phyloP scores from a whole-genome alignment of 805 yeast species.

The Cyberlindnera suaveolens region DNA sequence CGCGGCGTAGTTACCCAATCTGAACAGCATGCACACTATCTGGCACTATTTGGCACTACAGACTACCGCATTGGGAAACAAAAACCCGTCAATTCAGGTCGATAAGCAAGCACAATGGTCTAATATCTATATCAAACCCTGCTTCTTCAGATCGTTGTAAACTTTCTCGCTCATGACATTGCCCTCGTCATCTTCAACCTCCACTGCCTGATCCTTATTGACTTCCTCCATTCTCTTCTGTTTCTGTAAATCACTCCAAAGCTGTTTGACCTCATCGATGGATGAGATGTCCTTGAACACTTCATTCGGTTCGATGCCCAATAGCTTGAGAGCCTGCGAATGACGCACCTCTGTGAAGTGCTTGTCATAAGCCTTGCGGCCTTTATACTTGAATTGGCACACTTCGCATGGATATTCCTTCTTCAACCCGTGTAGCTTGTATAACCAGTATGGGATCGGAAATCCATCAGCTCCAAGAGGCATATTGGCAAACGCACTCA shows the following conservation, averaged over 20 bases:
- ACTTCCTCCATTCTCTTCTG: conserved; percentile 11
- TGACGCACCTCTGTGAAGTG: conserved; percentile 77
- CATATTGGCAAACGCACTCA: conserved; percentile 30
- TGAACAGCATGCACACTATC: no score
- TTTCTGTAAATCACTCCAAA: conserved; percentile 44
- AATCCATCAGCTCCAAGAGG: conserved; percentile 86
- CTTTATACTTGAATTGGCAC: conserved; percentile 67
- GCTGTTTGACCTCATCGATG: conserved; percentile 59
- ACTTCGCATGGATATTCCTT: conserved; percentile 73
- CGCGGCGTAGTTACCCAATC: no score
- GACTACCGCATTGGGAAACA: no score
- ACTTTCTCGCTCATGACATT: conserved; percentile 84
- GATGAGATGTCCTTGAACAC: conserved; percentile 58
- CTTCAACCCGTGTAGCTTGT: conserved; percentile 81
- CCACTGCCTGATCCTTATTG: conserved; percentile 51
- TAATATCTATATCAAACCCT: conserved; percentile 57
- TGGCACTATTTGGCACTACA: no score
- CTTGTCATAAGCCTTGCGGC: conserved; percentile 60
- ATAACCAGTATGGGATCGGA: conserved; percentile 92
- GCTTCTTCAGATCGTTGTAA: conserved; percentile 79
- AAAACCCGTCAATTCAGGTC: background rate
- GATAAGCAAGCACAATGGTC: background rate
- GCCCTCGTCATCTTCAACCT: conserved; percentile 90
- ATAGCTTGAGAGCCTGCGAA: conserved; percentile 59
- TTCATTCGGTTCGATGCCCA: conserved; percentile 55